phyloP scores from a whole-genome alignment of 1,284 basidiomycete species.

The Tilletia indica region DNA sequence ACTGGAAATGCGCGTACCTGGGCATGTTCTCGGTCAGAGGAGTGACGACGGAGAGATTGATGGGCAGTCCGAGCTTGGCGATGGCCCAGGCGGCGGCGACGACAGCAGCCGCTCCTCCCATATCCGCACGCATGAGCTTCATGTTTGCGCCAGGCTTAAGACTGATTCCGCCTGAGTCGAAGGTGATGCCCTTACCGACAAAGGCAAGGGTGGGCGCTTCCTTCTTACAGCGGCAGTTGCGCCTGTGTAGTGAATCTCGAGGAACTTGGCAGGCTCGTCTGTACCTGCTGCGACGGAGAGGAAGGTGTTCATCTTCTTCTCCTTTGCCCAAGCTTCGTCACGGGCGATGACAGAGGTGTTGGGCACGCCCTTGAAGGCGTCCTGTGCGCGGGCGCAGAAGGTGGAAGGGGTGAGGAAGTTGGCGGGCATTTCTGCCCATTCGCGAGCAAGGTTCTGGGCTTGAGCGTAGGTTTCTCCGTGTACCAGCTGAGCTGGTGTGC shows the following conservation, averaged over 20 bases:
- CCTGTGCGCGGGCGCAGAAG: conserved; percentile 71
- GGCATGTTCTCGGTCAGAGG: conserved; percentile 86
- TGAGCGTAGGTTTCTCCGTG: conserved; percentile 65
- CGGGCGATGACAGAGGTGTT: conserved; percentile 72
- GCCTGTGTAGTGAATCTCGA: conserved; percentile 85
- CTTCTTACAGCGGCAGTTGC: conserved; percentile 58
- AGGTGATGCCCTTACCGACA: conserved; percentile 70
- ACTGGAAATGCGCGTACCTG: conserved; percentile 53
- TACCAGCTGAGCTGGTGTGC: conserved; percentile 48
- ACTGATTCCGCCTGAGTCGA: conserved; percentile 81
- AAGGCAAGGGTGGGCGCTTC: conserved; percentile 67
- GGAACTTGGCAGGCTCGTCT: conserved; percentile 77
- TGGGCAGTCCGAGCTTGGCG: conserved; percentile 73
- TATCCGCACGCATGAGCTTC: conserved; percentile 60
- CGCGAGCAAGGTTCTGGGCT: conserved; percentile 80
- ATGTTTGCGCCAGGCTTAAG: conserved; percentile 70
- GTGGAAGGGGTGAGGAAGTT: conserved; percentile 66
- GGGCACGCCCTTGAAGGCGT: conserved; percentile 68
- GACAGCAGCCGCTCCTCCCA: conserved; percentile 68
- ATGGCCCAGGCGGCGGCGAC: conserved; percentile 72
- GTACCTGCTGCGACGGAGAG: conserved; percentile 82
- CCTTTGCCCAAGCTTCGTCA: conserved; percentile 80
- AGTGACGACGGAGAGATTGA: conserved; percentile 72
- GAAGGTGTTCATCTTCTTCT: conserved; percentile 83
- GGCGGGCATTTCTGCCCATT: conserved; percentile 79